Evolutionary conservation across 441 rosid genomes (phyloP).

Genomic region (Raphanus hybrid): DNA sequence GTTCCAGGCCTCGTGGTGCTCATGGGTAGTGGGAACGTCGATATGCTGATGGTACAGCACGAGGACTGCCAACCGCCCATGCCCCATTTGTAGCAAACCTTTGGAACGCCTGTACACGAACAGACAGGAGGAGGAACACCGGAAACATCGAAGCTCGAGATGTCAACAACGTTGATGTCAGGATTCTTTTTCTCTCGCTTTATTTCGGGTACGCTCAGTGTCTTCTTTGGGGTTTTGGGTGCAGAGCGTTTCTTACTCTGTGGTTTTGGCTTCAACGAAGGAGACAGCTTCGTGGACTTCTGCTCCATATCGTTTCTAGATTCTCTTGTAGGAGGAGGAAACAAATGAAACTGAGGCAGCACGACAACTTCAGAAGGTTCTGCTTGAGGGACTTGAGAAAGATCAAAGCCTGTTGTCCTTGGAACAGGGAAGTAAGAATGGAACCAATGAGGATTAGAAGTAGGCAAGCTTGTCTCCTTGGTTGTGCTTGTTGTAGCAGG

Average conservation of each 20-base stretch:
- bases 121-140: slow-evolving; percentile 65
- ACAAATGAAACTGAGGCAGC: slow-evolving; percentile 46
- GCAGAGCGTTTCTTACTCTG: slow-evolving; percentile 48
- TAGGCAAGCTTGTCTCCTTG: slow-evolving; percentile 41
- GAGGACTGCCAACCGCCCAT: slow-evolving; percentile 78
- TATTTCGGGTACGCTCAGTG: slow-evolving; percentile 45
- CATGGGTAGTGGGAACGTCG: slow-evolving; percentile 66
- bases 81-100: slow-evolving; percentile 72
- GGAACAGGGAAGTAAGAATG: slow-evolving; percentile 44
- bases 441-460: slow-evolving; percentile 50
- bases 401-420: slow-evolving; percentile 41
- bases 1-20: slow-evolving; percentile 54
- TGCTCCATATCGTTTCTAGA: slow-evolving; percentile 41
- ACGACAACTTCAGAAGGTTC: slow-evolving; percentile 38
- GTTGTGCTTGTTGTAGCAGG: slow-evolving; percentile 50
- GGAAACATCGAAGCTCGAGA: slow-evolving; percentile 51
- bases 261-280: slow-evolving; percentile 49
- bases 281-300: slow-evolving; percentile 44
- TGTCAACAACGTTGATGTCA: slow-evolving; percentile 48
- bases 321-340: slow-evolving; percentile 41
- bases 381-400: slow-evolving; percentile 42
- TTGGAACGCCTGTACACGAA: slow-evolving; percentile 63
- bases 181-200: slow-evolving; percentile 57
- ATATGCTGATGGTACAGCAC: slow-evolving; percentile 62
- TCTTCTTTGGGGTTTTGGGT: slow-evolving; percentile 42